Base-by-base conservation (phyloP, 2,329 filamentous ascomycete genomes). In the Domatiomyces globalis region DNA sequence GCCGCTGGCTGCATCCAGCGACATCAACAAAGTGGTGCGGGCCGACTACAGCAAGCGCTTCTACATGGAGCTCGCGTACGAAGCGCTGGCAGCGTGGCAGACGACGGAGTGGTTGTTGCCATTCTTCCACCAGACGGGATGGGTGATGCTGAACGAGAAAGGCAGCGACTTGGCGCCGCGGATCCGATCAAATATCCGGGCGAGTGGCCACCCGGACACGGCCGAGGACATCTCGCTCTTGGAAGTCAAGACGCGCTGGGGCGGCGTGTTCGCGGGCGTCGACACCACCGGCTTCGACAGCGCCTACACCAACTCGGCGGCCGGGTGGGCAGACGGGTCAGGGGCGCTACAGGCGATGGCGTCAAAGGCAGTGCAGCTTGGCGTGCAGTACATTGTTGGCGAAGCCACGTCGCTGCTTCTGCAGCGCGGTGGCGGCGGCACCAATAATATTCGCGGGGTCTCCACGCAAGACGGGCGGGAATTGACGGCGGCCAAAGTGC, bases 21-120 rank as follows among this genome's bases (percentile, higher is more conserved):
- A 87, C 67, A 80, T 81, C 75, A 85, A 84, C 69, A 85, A 85
- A 65, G 80, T 84, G 25, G 73, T 85, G 15, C 79, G 82, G 51
- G 79, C 81, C 46, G 82, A 85, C 64, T 85, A 85, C 66, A 72
- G 77, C 51, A 78, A 83, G 58, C 67, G 77, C 1, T 65, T 79
- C 15, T 85, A 86, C 69, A 80, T 77, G 64, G 65, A 73, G 48
- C 71, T 86, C 18, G 83, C 77, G 0, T 71, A 84, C 25, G 80
- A 85, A 65, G 78, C 83, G 0, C 78, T 82, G 60, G 75, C 80
- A 49, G 66, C 78, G 0, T 86, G 81, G 71, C 72, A 72, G 50
- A 67, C 65, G 1, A 75, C 80, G 49, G 75, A 78, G 1, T 67
- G 81, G 2, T 79, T 77, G 68, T 67, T 71, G 58, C 68, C 69